A percentile compares a stretch with the other conserved stretches of the same genome.
Conservation (phyloP, 2,329 filamentous ascomycete species). For the Lasiodiplodia theobromae region DNA sequence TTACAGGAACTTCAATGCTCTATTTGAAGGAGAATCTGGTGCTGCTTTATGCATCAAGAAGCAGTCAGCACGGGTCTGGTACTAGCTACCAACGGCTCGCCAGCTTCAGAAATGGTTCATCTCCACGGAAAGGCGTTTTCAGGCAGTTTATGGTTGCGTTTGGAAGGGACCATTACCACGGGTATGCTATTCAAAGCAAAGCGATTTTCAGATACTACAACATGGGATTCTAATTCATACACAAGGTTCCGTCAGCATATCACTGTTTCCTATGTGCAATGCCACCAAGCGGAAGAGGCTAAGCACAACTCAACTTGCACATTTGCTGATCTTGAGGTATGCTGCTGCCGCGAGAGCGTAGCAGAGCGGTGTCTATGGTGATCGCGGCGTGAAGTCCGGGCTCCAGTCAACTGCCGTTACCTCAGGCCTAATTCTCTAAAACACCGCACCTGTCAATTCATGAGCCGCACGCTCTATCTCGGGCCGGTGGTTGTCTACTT, state of each 20-base stretch:
- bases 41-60: no score
- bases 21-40: no score
- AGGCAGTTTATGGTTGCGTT: not conserved
- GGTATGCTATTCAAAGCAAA: not conserved
- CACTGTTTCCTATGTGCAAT: not conserved
- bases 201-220: no score
- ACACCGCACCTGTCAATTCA: not conserved
- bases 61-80: no score
- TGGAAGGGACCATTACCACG: not conserved
- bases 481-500: not conserved
- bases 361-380: no score
- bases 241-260: not conserved
- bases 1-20: not conserved
- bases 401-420: not conserved
- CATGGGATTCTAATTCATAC: not conserved
- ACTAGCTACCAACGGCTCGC: no score
- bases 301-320: no score
- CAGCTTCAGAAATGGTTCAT: no score
- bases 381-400: no score
- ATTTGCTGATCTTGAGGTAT: no score
- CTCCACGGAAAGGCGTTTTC: no score
- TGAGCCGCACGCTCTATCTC: not conserved
- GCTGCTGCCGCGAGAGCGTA: no score
- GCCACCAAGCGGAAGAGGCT: not conserved
- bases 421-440: not conserved